phyloP scores from a whole-genome alignment of 2,329 filamentous ascomycete species.

The Gaeumannomyces sp. region DNA sequence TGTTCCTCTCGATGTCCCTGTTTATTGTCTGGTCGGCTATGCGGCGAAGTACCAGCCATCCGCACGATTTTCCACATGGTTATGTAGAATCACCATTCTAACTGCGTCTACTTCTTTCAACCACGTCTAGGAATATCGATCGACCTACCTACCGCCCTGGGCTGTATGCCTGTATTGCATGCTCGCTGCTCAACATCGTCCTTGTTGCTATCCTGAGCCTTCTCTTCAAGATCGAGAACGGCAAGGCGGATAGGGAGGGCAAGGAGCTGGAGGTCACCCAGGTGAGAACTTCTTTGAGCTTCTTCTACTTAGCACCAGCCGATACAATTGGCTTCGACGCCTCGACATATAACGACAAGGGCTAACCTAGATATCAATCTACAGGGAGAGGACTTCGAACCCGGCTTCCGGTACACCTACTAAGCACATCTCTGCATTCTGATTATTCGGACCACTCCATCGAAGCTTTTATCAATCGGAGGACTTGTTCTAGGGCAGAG shows the following conservation, averaged over 20 bases:
- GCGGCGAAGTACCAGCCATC: not conserved
- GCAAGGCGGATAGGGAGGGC: constrained; percentile 46
- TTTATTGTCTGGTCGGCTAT: not conserved
- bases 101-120: not conserved
- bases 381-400: constrained; percentile 29
- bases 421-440: constrained; percentile 15
- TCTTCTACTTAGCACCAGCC: not conserved
- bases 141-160: constrained; percentile 47
- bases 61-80: no score
- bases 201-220: constrained; percentile 36
- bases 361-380: not conserved
- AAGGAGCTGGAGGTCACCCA: constrained; percentile 43
- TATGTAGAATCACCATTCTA: not conserved
- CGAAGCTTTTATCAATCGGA: not conserved
- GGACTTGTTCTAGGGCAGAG: not conserved
- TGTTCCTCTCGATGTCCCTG: not conserved
- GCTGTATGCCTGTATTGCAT: constrained; percentile 49
- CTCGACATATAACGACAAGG: not conserved
- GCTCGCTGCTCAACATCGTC: constrained; percentile 38
- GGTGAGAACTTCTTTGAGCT: constrained; percentile 28
- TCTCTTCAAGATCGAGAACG: constrained; percentile 38
- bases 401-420: constrained; percentile 36
- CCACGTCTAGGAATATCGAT: constrained; percentile 27
- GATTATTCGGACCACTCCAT: not conserved
- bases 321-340: not conserved